These are phyloP conservation scores for Dothiorella sarmentorum DNA, from an alignment of 2,329 filamentous ascomycete genomes.

Conservation along the genomic window DNA sequence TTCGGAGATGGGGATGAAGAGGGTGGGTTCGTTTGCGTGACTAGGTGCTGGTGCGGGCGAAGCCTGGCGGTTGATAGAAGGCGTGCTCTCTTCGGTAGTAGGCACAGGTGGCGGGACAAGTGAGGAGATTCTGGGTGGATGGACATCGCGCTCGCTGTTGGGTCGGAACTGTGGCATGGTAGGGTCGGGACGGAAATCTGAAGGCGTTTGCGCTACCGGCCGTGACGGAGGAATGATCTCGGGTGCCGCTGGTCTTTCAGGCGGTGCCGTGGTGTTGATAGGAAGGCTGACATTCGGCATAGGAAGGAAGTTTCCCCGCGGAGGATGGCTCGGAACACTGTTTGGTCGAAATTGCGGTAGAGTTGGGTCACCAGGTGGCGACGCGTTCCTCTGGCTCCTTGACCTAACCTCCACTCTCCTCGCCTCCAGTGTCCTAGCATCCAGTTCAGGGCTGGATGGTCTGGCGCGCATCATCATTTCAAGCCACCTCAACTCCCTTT, in stretches of 20 bases:
- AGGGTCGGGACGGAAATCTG: slow-evolving; percentile 47
- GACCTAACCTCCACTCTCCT: background rate
- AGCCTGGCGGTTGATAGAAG: background rate
- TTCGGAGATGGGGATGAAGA: slow-evolving; percentile 11
- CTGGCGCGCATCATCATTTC: background rate
- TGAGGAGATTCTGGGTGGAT: background rate
- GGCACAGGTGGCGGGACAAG: background rate
- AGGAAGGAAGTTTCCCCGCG: background rate
- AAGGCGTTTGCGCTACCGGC: background rate
- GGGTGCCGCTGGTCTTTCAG: slow-evolving; percentile 18
- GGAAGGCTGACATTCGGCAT: background rate
- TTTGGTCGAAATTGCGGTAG: slow-evolving; percentile 67
- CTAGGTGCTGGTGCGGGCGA: slow-evolving; percentile 6
- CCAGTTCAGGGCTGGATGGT: background rate
- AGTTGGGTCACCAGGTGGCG: slow-evolving; percentile 36
- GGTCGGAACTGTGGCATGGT: slow-evolving; percentile 68
- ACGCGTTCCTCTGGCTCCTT: background rate
- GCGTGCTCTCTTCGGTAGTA: background rate
- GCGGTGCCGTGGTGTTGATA: slow-evolving; percentile 1
- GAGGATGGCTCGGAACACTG: slow-evolving; percentile 23
- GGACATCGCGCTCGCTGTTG: slow-evolving; percentile 40
- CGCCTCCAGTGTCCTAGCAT: background rate
- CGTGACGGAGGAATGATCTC: background rate
- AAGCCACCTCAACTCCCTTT: background rate
- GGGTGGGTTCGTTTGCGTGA: slow-evolving; percentile 6